A percentile compares a stretch with the other conserved stretches of the same genome.
Conservation (phyloP, 108 stramenopile species). For the Seminavis robusta region DNA sequence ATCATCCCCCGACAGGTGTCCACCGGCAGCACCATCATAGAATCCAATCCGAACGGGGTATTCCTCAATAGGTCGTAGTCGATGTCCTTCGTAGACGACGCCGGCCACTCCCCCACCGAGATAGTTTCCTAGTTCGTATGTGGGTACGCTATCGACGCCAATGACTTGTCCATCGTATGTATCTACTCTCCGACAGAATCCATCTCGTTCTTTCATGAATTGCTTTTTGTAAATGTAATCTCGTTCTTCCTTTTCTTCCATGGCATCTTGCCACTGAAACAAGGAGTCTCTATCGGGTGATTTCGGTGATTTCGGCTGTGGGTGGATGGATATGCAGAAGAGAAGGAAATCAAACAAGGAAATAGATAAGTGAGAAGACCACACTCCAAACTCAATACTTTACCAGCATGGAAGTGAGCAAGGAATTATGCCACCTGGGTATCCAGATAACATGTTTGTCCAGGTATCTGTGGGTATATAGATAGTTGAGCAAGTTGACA, state of each 20-base stretch:
- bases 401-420: no score
- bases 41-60: slow-evolving; percentile 67
- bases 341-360: no score
- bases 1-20: neutral
- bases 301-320: no score
- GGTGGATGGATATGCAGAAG: no score
- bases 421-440: no score
- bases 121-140: slow-evolving; percentile 83
- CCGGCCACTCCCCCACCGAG: slow-evolving; percentile 86
- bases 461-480: no score
- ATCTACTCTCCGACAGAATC: slow-evolving; percentile 74
- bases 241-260: slow-evolving; percentile 7
- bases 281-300: no score
- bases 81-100: slow-evolving; percentile 82
- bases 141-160: slow-evolving; percentile 57
- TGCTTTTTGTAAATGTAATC: slow-evolving; percentile 33
- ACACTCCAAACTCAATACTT: no score
- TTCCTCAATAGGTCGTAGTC: slow-evolving; percentile 68
- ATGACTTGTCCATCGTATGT: slow-evolving; percentile 80
- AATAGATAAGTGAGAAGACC: no score
- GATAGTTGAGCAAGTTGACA: no score
- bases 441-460: no score
- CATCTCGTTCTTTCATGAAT: slow-evolving; percentile 53
- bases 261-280: slow-evolving; percentile 20
- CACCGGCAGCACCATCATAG: neutral